A percentile compares a stretch with the other conserved stretches of the same genome.
Conservation (phyloP, 345 rosid species). For the Moricandia arvensis region DNA sequence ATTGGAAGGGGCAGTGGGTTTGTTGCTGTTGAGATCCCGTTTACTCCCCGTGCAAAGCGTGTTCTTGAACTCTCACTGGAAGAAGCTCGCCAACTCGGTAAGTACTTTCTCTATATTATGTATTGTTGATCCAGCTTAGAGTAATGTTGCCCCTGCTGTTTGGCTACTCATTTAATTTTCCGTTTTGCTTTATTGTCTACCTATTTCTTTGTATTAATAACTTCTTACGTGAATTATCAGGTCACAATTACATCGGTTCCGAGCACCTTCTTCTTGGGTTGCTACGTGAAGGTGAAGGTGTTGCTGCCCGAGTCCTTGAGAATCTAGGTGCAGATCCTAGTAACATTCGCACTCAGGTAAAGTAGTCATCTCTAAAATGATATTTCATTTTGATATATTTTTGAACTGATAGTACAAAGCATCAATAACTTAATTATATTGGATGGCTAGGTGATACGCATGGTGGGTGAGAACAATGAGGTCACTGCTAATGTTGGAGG, state of each 20-base stretch:
- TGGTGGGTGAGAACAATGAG: constrained; percentile 97
- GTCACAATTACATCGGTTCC: constrained; percentile 98
- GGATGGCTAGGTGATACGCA: constrained; percentile 78
- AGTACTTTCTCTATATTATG: not conserved
- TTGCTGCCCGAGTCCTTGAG: constrained; percentile 98
- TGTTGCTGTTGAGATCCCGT: constrained; percentile 96
- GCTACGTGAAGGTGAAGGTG: constrained; percentile 99
- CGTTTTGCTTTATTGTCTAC: not conserved
- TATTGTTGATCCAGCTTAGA: not conserved
- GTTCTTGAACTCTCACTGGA: constrained; percentile 91
- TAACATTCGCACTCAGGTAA: constrained; percentile 94
- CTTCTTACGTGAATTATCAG: constrained; percentile 44
- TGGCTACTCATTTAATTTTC: not conserved
- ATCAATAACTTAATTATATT: constrained; percentile 6
- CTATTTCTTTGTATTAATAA: not conserved
- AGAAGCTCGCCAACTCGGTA: constrained; percentile 96
- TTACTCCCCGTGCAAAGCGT: constrained; percentile 96
- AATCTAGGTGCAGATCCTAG: constrained; percentile 96
- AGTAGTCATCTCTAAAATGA: constrained; percentile 14
- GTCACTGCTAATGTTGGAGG: constrained; percentile 84
- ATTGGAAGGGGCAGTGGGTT: constrained; percentile 98
- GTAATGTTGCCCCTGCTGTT: not conserved
- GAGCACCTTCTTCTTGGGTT: constrained; percentile 97
- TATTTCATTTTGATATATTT: not conserved
- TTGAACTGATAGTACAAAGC: not conserved